These are phyloP conservation scores for Sugiyamaella mastotermitis DNA, from an alignment of 805 yeast genomes.

Conservation along the genomic window DNA sequence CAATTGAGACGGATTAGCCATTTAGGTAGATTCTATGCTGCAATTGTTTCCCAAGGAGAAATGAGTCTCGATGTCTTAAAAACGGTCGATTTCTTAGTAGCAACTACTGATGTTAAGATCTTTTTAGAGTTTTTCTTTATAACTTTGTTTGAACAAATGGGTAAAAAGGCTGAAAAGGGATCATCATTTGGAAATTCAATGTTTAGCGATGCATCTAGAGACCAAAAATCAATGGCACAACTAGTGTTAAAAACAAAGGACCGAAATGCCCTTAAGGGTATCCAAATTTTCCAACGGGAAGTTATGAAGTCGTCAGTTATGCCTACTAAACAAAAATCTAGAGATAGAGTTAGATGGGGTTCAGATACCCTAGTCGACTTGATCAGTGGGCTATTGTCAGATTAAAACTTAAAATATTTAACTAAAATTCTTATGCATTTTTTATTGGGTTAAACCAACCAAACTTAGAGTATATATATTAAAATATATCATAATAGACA, in stretches of 20 bases:
- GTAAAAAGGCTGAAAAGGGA: conserved; percentile 32
- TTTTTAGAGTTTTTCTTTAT: conserved; percentile 72
- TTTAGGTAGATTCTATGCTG: conserved; percentile 77
- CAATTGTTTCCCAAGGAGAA: conserved; percentile 63
- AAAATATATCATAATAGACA: no score
- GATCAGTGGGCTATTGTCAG: conserved; percentile 34
- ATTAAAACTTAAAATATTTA: not conserved
- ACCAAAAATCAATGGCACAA: conserved; percentile 45
- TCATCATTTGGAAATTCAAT: conserved; percentile 19
- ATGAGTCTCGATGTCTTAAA: conserved; percentile 69
- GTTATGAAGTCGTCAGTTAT: conserved; percentile 39
- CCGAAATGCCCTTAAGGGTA: conserved; percentile 55
- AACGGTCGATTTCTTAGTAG: conserved; percentile 66
- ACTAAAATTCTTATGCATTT: not conserved
- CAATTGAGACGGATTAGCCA: conserved; percentile 58
- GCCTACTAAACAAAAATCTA: conserved; percentile 48
- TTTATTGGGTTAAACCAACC: no score
- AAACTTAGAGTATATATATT: no score
- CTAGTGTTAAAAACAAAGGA: conserved; percentile 50
- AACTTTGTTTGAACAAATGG: conserved; percentile 58
- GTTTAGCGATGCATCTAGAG: conserved; percentile 33
- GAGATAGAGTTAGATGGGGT: conserved; percentile 62
- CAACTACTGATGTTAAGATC: conserved; percentile 51
- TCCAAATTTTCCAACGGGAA: conserved; percentile 48
- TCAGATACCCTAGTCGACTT: conserved; percentile 48